Evolutionary conservation across 371 early-diverging fungal genomes (phyloP), one percentile per base, ranked within the genome.

Genomic region (Apophysomyces ossiformis): DNA sequence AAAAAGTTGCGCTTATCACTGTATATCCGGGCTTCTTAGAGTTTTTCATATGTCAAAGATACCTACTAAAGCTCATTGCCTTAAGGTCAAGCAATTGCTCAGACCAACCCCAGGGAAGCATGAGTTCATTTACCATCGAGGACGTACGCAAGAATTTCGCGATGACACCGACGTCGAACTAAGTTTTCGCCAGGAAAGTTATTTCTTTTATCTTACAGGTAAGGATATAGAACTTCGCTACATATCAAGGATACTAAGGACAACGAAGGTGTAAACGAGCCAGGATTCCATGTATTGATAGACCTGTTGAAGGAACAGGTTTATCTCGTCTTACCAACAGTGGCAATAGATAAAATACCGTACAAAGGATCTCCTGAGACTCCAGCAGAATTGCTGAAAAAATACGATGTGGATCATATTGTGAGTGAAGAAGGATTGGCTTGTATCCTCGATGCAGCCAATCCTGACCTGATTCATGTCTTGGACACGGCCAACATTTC

Each of bases 141-240:
- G 87, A 12, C 67, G 73, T 0, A 57, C 62, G 5, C 60, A 61
- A 16, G 45, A 66, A 39, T 69, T 61, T 56, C 69, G 87, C 16
- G 82, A 85, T 57, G 83, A 81, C 66, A 86, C 85, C 15, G 87
- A 86, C 43, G 73, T 77, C 0, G 87, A 85, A 37, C 60, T 86
- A 8, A 79, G 82, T 38, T 86, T 84, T 58, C 78, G 85, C 12
- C 86, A 88, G 64, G 84, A 83, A 61, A 82, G 83, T 65, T 75
- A 84, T 68, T 88, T 88, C 58, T 77, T 78, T 58, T 88, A 86
- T 69, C 69, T 86, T 15, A 79, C 86, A 2, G 86, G 86, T 76
- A 70, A 60, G 26, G 15, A 11, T 26, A 41, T 15, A 12, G 18
- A 35, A 50, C 54, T 1, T 37, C 9, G n/a, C 12, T 60, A 36